Base-by-base conservation (phyloP, 2,329 filamentous ascomycete genomes). In the Orbilia quercus region DNA sequence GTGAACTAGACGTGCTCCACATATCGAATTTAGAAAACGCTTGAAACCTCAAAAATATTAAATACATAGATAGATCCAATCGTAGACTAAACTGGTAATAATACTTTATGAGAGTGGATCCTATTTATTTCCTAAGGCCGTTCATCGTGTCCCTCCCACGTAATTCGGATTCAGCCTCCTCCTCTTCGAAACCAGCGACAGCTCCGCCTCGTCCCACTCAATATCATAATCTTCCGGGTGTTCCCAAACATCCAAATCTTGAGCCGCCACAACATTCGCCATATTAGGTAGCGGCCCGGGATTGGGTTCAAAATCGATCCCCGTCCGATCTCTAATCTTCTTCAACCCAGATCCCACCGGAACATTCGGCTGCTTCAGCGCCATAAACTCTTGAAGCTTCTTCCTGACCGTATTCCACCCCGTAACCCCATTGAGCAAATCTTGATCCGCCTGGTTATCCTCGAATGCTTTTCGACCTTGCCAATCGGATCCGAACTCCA, bases 161-260 rank as follows among this genome's bases (percentile, higher is more conserved):
- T 34, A 22, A 11, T 38, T 7, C 2, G 53, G 31, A 38, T 51
- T 58, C 11, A 22, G 7, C 12, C 50, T 59, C 23, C 14, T 51
- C 51, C 42, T 66, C 45, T 59, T 58, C 12, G 9, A 5, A 1
- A 51, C 44, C 22, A 58, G 36, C 2, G 9, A 25, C 7, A 16
- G 18, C 25, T 66, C 63, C 18, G 16, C 63, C 1, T 57, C 62
- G 16, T 65, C 28, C 50, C 62, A 65, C 1, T 57, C 51, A 14
- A 11, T 14, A 42, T 65, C 62, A n/a, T 50, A 50, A 11, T 57
- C 14, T 16, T 65, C 9, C 7, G 42, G 22, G 16, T 57, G 42
- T 3, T 22, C 16, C 0, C 23, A 9, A 25, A 20, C 12, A 3
- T 48, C 22, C 7, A 57, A 1, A 5, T 57, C 28, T 14, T 57